A percentile compares a stretch with the other conserved stretches of the same genome.
Evolutionary conservation across 306 rosid genomes (phyloP).

Genomic region (Quercus mongolica): DNA sequence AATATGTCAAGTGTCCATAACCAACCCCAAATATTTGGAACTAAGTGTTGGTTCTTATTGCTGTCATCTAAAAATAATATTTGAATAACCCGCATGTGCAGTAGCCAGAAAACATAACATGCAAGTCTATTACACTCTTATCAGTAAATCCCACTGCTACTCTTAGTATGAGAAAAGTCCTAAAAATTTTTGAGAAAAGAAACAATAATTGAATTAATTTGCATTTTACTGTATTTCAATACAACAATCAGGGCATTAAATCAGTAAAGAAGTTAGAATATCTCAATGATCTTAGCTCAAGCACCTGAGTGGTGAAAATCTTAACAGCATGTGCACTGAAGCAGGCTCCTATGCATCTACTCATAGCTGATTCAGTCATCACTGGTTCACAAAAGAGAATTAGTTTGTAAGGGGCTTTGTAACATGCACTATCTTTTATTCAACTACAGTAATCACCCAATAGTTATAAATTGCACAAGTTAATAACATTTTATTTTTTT

Average conservation of each 20-base stretch:
- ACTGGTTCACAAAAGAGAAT: constrained; percentile 39
- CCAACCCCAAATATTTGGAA: too few relatives aligned
- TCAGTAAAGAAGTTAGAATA: constrained; percentile 16
- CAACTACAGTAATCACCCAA: background rate
- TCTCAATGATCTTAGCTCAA: constrained; percentile 36
- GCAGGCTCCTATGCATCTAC: constrained; percentile 69
- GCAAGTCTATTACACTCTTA: too few relatives aligned
- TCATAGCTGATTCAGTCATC: constrained; percentile 58
- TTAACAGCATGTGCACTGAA: constrained; percentile 63
- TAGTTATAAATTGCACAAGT: background rate
- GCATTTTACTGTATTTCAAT: constrained; percentile 9
- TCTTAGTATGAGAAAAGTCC: too few relatives aligned
- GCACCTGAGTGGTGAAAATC: constrained; percentile 41
- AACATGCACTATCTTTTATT: background rate
- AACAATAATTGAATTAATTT: background rate
- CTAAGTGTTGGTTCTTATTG: too few relatives aligned
- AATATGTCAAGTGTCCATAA: too few relatives aligned
- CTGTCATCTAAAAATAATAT: too few relatives aligned
- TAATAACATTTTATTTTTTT: too few relatives aligned
- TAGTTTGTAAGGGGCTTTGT: constrained; percentile 6
- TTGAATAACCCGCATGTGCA: too few relatives aligned
- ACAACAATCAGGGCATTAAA: constrained; percentile 9
- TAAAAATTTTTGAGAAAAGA: background rate
- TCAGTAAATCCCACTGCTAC: too few relatives aligned
- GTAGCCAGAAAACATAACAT: too few relatives aligned